phyloP scores from a whole-genome alignment of 176 grass and related monocot genomes.

The Oryza glumipatula region DNA sequence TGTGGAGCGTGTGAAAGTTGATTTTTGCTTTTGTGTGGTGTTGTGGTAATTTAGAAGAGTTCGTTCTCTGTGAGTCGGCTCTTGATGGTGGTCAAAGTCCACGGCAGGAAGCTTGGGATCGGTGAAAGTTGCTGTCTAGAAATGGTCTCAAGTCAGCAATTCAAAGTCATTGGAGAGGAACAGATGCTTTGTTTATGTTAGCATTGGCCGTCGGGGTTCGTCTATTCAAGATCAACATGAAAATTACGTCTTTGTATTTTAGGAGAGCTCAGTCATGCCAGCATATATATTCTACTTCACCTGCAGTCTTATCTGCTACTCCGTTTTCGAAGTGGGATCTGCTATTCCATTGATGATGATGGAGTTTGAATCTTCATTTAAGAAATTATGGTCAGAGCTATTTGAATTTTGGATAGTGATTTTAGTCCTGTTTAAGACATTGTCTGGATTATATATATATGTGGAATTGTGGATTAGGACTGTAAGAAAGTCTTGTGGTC shows the following conservation, averaged over 20 bases:
- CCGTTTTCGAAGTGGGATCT: neutral
- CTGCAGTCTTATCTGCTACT: neutral
- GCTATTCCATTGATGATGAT: neutral
- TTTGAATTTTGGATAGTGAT: neutral
- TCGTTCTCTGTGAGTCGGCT: constrained; percentile 32
- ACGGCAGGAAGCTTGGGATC: constrained; percentile 25
- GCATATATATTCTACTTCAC: constrained; percentile 22
- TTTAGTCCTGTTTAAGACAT: constrained; percentile 2
- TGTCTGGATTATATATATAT: neutral
- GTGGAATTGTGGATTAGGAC: neutral
- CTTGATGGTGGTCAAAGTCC: constrained; percentile 50
- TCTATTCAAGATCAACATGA: constrained; percentile 45
- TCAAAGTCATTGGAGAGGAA: constrained; percentile 47
- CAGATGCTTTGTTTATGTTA: constrained; percentile 25
- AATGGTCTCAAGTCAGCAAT: constrained; percentile 53
- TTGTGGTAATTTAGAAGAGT: constrained; percentile 8
- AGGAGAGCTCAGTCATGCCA: neutral
- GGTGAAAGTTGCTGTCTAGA: constrained; percentile 41
- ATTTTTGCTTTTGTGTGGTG: constrained; percentile 18
- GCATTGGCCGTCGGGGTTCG: neutral
- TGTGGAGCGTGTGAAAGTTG: neutral
- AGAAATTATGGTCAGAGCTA: constrained; percentile 17
- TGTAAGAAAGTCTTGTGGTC: neutral
- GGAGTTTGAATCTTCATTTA: neutral
- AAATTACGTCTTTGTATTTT: no score